These are phyloP conservation scores for Fusarium fracticaudum DNA, from an alignment of 2,329 filamentous ascomycete species.

Conservation along the genomic window DNA sequence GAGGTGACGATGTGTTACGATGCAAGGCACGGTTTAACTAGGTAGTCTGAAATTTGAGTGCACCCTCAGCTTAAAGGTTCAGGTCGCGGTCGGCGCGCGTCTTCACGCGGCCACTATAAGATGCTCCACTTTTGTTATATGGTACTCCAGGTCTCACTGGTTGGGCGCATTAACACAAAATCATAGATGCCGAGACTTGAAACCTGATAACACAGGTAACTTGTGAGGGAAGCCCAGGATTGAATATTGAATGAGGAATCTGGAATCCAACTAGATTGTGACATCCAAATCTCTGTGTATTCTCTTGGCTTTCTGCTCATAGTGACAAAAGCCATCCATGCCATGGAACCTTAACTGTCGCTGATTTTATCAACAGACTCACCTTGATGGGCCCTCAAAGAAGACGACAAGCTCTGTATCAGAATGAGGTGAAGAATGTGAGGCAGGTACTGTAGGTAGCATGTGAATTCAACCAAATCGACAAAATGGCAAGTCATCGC, in stretches of 20 bases:
- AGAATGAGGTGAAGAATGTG: not conserved
- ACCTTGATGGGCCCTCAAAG: not conserved
- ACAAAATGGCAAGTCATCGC: conserved; percentile 1
- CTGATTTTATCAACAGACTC: not conserved
- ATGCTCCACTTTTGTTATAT: conserved; percentile 3
- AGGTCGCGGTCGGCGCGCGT: conserved; percentile 28
- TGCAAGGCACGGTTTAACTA: conserved; percentile 19
- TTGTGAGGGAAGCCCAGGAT: not conserved
- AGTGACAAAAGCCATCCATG: not conserved
- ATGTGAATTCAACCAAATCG: conserved; percentile 6
- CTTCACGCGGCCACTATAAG: conserved; percentile 37
- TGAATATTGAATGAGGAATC: not conserved
- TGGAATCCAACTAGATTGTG: not conserved
- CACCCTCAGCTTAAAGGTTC: conserved; percentile 10
- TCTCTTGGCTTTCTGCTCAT: not conserved
- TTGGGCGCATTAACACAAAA: not conserved
- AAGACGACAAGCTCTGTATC: not conserved
- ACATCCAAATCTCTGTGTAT: not conserved
- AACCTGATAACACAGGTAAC: not conserved
- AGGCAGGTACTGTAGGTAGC: not conserved
- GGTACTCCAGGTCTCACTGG: not conserved
- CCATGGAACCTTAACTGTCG: not conserved
- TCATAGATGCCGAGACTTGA: not conserved
- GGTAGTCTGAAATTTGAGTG: conserved; percentile 33
- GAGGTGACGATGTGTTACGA: conserved; percentile 14